Conservation (phyloP, 805 yeast genomes). For the Hanseniaspora osmophila region DNA sequence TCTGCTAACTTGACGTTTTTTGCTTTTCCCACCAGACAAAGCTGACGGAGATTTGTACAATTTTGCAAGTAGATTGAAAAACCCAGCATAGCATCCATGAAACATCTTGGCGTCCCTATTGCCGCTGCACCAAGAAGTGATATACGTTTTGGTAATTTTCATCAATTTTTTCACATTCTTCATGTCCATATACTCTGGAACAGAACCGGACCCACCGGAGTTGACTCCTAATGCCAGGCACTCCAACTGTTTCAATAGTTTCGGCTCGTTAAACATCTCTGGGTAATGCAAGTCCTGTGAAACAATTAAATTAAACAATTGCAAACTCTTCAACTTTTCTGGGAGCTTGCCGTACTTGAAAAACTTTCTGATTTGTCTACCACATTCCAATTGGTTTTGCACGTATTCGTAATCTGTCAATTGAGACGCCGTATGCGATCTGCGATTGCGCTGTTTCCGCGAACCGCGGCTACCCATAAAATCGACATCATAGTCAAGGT, state of each 20-base stretch:
- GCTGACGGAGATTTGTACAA: not conserved
- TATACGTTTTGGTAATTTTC: slow-evolving; percentile 27
- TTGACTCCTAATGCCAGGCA: slow-evolving; percentile 10
- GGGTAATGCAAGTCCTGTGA: slow-evolving; percentile 22
- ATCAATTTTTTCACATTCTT: slow-evolving; percentile 30
- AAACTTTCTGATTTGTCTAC: slow-evolving; percentile 78
- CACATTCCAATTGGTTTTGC: slow-evolving; percentile 53
- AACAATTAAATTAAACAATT: slow-evolving; percentile 42
- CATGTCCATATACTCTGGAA: slow-evolving; percentile 21
- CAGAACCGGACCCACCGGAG: not conserved
- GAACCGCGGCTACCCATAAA: too few relatives aligned
- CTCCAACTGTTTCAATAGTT: slow-evolving; percentile 48
- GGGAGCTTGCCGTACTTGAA: slow-evolving; percentile 65
- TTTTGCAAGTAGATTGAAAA: slow-evolving; percentile 28
- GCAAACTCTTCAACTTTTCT: slow-evolving; percentile 59
- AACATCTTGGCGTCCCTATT: slow-evolving; percentile 19
- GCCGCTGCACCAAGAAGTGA: not conserved
- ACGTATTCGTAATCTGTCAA: slow-evolving; percentile 11
- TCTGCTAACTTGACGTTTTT: slow-evolving; percentile 4
- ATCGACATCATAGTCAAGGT: too few relatives aligned
- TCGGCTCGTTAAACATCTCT: slow-evolving; percentile 50
- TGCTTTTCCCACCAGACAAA: not conserved
- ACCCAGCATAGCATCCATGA: slow-evolving; percentile 11
- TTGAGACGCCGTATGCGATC: not conserved
- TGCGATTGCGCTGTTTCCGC: too few relatives aligned